Conservation (phyloP, 768 basidiomycete genomes). For the Tylopilus cervinicoccineus region DNA sequence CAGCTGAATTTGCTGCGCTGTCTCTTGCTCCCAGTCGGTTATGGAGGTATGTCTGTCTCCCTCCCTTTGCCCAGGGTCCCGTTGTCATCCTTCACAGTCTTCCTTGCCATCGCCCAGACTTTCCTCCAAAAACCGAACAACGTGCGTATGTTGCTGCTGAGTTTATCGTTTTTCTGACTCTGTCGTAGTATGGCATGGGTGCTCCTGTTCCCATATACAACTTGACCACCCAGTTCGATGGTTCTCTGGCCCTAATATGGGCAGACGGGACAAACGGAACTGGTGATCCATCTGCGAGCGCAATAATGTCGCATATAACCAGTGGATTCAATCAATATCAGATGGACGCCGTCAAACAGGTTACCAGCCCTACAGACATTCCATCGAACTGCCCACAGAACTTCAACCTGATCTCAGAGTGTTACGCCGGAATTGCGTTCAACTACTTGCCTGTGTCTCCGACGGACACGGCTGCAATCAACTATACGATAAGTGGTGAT, state of each 20-base stretch:
- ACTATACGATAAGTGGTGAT: constrained; percentile 72
- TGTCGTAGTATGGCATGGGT: constrained; percentile 58
- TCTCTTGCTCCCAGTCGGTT: constrained; percentile 59
- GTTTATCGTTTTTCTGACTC: neutral
- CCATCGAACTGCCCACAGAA: constrained; percentile 64
- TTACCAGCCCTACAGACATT: constrained; percentile 47
- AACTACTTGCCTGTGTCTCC: constrained; percentile 45
- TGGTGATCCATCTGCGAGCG: constrained; percentile 48
- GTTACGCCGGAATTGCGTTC: constrained; percentile 67
- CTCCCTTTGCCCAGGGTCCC: neutral
- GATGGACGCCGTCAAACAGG: constrained; percentile 44
- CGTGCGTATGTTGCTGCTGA: constrained; percentile 33
- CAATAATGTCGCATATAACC: constrained; percentile 61
- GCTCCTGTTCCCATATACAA: constrained; percentile 45
- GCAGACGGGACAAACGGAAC: constrained; percentile 59
- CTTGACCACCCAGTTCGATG: constrained; percentile 49
- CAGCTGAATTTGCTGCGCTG: constrained; percentile 61
- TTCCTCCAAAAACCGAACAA: constrained; percentile 58
- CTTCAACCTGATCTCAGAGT: constrained; percentile 65
- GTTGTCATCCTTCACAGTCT: constrained; percentile 30
- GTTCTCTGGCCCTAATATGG: constrained; percentile 57
- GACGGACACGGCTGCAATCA: constrained; percentile 36
- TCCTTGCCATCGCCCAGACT: constrained; percentile 59
- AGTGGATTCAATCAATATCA: constrained; percentile 47
- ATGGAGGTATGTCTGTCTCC: constrained; percentile 35